Evolutionary conservation across 192 early-diverging fungal genomes (phyloP).

Genomic region (Tieghemiomyces parasiticus): DNA sequence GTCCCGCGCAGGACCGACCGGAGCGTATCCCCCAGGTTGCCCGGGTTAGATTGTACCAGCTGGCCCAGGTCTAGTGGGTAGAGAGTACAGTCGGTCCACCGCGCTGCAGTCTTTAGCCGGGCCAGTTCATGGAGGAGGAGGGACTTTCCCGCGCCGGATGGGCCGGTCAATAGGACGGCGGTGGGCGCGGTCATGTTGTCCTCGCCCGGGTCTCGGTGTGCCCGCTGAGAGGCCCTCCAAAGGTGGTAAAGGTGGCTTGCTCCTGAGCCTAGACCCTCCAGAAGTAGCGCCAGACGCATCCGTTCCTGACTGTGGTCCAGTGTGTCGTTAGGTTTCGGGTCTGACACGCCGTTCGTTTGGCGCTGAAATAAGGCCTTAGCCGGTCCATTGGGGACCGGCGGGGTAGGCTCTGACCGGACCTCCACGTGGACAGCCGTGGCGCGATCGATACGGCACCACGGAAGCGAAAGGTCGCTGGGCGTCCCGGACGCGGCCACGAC

Average conservation of each 20-base stretch:
- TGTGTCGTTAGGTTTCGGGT: neutral
- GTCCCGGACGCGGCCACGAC: no score
- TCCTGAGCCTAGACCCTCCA: neutral
- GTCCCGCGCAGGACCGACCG: slow-evolving; percentile 8
- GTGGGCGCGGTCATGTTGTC: slow-evolving; percentile 7
- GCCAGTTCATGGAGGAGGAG: slow-evolving; percentile 18
- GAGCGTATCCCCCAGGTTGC: slow-evolving; percentile 19
- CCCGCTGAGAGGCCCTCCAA: no score
- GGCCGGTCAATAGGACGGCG: slow-evolving; percentile 23
- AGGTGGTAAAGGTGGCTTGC: neutral
- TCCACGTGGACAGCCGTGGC: no score
- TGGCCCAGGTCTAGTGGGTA: slow-evolving; percentile 18
- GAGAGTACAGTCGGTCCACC: slow-evolving; percentile 9
- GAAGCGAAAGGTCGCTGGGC: no score
- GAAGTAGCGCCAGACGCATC: neutral
- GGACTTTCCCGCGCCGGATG: slow-evolving; percentile 27
- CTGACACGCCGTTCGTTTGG: neutral
- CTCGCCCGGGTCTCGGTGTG: neutral
- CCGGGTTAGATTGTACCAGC: slow-evolving; percentile 14
- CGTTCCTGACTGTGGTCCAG: neutral
- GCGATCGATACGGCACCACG: no score
- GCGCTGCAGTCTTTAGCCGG: no score
- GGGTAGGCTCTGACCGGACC: no score
- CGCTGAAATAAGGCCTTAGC: no score
- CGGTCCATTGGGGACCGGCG: no score